Base-by-base conservation (phyloP, 345 rosid species). In the Adansonia digitata region DNA sequence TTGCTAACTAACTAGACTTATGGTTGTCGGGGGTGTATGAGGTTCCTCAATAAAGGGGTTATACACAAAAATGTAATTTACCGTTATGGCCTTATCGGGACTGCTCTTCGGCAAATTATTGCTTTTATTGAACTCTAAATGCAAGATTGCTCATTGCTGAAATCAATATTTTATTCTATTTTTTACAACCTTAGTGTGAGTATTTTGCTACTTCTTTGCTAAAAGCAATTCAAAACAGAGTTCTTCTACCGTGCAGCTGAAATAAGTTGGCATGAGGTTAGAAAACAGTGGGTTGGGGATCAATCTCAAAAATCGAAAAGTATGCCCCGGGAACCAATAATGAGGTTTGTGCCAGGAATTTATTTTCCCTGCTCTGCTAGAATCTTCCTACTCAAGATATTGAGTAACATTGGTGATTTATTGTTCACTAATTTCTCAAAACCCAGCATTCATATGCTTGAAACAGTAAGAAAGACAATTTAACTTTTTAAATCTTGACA, bases 211-310 rank as follows among this genome's bases (percentile, higher is more conserved):
- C 67, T 7, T 53, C 12, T 71, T 31, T 22, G 49, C 26, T 37
- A 8, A 49, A 52, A 31, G 39, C 55, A 24, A 39, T 48, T 43
- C 12, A 20, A 59, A 62, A 26, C 10, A n/a, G 11, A 37, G 14
- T 31, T 26, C 37, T 2, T 56, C 6, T 81, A 37, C 14, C 56
- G 26, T 74, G 76, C 81, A 78, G 81, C 85, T 71, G 81, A 82
- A 80, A 74, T 74, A 57, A 74, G 68, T 68, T 85, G 88, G 85
- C 71, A 77, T 24, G 80, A 80, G 81, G 72, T 20, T 61, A 76
- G 84, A 66, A 80, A 48, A 77, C 74, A 78, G 60, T 85, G 85
- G 87, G 72, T 78, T 22, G 84, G 84, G 63, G 83, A 82, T 63
- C 76, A 63, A 24, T 72, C 83, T 72, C 77, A 74, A 68, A 77